Conservation (phyloP, 257 asterid genomes). For the Cordia subcordata region DNA sequence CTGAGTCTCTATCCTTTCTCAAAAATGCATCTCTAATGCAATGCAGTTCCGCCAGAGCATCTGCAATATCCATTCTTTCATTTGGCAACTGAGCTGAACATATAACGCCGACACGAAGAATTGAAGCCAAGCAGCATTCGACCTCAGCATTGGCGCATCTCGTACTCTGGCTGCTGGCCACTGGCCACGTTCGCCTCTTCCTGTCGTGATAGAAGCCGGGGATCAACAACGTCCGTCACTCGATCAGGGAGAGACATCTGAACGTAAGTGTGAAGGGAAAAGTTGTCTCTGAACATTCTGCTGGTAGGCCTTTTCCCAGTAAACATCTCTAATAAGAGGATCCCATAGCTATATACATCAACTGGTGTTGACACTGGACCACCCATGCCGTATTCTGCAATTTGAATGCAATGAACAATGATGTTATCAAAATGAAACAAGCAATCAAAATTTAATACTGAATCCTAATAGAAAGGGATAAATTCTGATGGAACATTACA, state of each 20-base stretch:
- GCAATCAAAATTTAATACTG: too few species aligned
- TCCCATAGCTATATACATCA: constrained; percentile 32
- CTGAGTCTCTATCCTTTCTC: not conserved
- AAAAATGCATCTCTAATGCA: constrained; percentile 1
- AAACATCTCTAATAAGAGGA: constrained; percentile 27
- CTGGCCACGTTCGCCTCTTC: not conserved
- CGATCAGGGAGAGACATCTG: constrained; percentile 12
- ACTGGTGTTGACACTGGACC: constrained; percentile 20
- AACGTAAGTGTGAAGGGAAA: constrained; percentile 16
- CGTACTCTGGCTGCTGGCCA: not conserved
- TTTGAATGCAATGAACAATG: not conserved
- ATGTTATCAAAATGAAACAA: not conserved
- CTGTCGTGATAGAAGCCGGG: not conserved
- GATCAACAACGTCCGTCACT: constrained; percentile 18
- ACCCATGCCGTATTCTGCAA: constrained; percentile 25
- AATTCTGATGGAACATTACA: too few species aligned
- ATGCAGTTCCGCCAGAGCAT: constrained; percentile 18
- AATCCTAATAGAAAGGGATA: too few species aligned
- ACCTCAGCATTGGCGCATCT: not conserved
- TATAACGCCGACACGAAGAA: constrained; percentile 16
- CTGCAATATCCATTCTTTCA: constrained; percentile 24
- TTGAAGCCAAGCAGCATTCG: constrained; percentile 10
- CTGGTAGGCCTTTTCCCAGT: constrained; percentile 23
- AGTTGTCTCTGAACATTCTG: constrained; percentile 5
- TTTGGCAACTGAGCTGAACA: constrained; percentile 21